Conservation (phyloP, 2,329 filamentous ascomycete species). For the Emmonsia crescens region DNA sequence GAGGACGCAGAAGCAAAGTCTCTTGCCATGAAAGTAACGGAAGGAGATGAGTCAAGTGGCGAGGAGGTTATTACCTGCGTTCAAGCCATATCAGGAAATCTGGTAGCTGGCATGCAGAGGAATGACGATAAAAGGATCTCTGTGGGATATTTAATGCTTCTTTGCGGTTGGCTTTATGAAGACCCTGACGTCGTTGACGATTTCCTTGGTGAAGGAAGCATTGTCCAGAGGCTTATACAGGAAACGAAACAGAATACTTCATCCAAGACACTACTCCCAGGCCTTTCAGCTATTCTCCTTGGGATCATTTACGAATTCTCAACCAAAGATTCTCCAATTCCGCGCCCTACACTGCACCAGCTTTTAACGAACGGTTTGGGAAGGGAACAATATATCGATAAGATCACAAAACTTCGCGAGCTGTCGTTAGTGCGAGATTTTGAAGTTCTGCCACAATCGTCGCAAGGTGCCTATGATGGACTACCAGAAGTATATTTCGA, state of each 20-base stretch:
- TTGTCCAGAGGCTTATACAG: constrained; percentile 75
- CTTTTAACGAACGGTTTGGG: constrained; percentile 67
- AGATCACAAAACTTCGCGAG: constrained; percentile 63
- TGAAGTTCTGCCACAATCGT: constrained; percentile 67
- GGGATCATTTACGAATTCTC: constrained; percentile 94
- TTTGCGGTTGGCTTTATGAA: constrained; percentile 85
- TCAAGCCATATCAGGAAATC: constrained; percentile 73
- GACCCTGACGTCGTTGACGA: constrained; percentile 86
- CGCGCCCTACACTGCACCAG: constrained; percentile 67
- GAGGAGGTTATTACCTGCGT: constrained; percentile 95
- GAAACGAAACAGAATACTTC: constrained; percentile 53
- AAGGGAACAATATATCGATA: constrained; percentile 77
- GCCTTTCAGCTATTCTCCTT: constrained; percentile 71
- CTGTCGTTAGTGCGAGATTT: constrained; percentile 77
- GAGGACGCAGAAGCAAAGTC: constrained; percentile 71
- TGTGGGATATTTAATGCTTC: constrained; percentile 78
- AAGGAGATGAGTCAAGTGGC: constrained; percentile 77
- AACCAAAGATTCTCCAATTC: constrained; percentile 88
- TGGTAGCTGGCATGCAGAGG: constrained; percentile 68
- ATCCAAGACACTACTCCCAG: constrained; percentile 60
- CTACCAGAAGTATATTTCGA: constrained; percentile 80
- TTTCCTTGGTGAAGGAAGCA: constrained; percentile 83
- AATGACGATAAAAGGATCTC: constrained; percentile 68
- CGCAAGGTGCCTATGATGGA: constrained; percentile 42
- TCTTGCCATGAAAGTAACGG: constrained; percentile 68